phyloP scores from a whole-genome alignment of 257 asterid genomes.

The Ehretia macrophylla region DNA sequence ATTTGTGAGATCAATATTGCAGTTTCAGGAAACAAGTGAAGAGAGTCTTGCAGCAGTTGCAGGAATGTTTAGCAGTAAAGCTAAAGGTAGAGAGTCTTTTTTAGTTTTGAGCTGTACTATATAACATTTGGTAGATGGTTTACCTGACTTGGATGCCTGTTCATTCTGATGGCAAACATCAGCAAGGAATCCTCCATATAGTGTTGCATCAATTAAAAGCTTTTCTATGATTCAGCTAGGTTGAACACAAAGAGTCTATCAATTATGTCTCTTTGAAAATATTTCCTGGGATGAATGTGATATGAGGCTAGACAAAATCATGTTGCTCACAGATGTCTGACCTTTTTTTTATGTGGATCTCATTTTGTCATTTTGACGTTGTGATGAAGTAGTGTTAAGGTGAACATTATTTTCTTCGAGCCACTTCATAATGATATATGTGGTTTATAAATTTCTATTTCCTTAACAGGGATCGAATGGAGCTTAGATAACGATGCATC shows the following conservation, averaged over 20 bases:
- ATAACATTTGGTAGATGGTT: background rate
- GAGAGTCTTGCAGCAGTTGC: constrained; percentile 99
- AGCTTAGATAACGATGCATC: constrained; percentile 97
- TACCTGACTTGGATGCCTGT: constrained; percentile 4
- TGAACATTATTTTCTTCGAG: background rate
- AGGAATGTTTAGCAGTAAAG: constrained; percentile 99
- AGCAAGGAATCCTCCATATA: background rate
- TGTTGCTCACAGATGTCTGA: background rate
- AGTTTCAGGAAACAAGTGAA: constrained; percentile 93
- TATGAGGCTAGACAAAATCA: background rate
- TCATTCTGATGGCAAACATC: background rate
- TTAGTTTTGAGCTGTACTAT: background rate
- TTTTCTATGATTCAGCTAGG: too few species aligned
- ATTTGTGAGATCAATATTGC: constrained; percentile 11
- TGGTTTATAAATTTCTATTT: constrained; percentile 16
- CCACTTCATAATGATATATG: constrained; percentile 7
- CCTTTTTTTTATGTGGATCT: background rate
- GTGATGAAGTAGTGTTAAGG: background rate
- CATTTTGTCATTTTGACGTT: too few species aligned
- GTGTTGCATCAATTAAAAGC: too few species aligned
- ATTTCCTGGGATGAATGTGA: too few species aligned
- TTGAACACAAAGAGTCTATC: too few species aligned
- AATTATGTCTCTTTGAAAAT: too few species aligned
- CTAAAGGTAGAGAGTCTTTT: constrained; percentile 60
- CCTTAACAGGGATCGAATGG: constrained; percentile 86